These are phyloP conservation scores for Dicorynia guianensis DNA, from an alignment of 306 rosid species.

Conservation along the genomic window DNA sequence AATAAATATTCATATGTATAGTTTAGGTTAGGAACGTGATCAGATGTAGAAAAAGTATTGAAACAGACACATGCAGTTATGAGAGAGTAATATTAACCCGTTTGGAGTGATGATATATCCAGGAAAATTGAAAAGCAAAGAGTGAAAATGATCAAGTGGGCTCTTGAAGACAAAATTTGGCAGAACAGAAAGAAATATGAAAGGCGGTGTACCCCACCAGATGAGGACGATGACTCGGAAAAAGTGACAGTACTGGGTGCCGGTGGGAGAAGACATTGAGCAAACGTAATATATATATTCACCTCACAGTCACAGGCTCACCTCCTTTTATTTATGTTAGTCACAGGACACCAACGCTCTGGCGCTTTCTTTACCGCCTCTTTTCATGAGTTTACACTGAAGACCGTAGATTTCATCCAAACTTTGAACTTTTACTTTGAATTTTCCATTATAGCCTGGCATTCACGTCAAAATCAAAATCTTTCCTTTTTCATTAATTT, in stretches of 20 bases:
- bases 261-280: slow-evolving; percentile 31
- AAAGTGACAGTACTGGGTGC: too few species aligned
- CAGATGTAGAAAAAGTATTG: not conserved
- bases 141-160: slow-evolving; percentile 38
- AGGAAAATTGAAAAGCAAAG: slow-evolving; percentile 38
- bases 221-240: slow-evolving; percentile 36
- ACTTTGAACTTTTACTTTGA: slow-evolving; percentile 39
- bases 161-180: slow-evolving; percentile 31
- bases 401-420: slow-evolving; percentile 13
- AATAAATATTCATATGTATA: too few species aligned
- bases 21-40: not conserved
- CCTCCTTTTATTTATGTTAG: slow-evolving; percentile 71
- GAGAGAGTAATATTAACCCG: not conserved
- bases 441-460: slow-evolving; percentile 38
- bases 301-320: slow-evolving; percentile 75
- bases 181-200: slow-evolving; percentile 34
- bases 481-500: too few species aligned
- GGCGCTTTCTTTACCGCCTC: slow-evolving; percentile 51
- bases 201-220: slow-evolving; percentile 40
- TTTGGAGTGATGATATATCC: not conserved
- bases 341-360: slow-evolving; percentile 82
- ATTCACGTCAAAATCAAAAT: not conserved
- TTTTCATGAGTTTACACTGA: slow-evolving; percentile 45
- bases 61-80: not conserved
- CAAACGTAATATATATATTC: slow-evolving; percentile 42